phyloP scores from a whole-genome alignment of 805 yeast genomes.

The Lachancea kluyveri region DNA sequence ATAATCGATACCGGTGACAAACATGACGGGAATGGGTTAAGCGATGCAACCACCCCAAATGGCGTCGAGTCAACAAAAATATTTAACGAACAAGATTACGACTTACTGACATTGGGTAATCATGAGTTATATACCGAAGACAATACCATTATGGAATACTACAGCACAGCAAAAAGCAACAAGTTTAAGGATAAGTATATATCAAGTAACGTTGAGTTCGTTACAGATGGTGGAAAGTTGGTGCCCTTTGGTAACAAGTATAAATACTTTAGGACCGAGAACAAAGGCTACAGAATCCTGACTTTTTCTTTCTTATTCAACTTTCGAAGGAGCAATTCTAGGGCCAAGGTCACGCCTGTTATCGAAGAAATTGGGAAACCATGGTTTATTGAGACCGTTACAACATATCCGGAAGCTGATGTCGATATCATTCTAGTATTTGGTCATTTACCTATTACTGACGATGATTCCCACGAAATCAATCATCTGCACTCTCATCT shows the following conservation, averaged over 20 bases:
- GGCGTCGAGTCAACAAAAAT: conserved; percentile 59
- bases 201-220: conserved; percentile 63
- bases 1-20: conserved; percentile 87
- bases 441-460: conserved; percentile 72
- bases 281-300: conserved; percentile 45
- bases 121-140: conserved; percentile 78
- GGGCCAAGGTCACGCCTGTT: conserved; percentile 56
- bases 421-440: conserved; percentile 65
- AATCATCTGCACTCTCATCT: conserved; percentile 36
- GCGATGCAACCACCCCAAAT: conserved; percentile 71
- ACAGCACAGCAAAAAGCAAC: conserved; percentile 43
- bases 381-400: conserved; percentile 57
- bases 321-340: conserved; percentile 53
- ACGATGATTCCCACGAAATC: conserved; percentile 31
- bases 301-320: conserved; percentile 78
- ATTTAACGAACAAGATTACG: conserved; percentile 62
- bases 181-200: conserved; percentile 60
- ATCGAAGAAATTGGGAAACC: conserved; percentile 44
- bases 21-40: conserved; percentile 89
- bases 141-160: conserved; percentile 60
- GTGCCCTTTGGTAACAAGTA: conserved; percentile 65
- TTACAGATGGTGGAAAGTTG: conserved; percentile 36
- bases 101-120: conserved; percentile 79
- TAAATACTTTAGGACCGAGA: conserved; percentile 58
- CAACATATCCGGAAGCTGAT: conserved; percentile 30